Evolutionary conservation across 2,329 filamentous ascomycete genomes (phyloP), one percentile per base, ranked within the genome.

Genomic region (Elsinoe fawcettii): DNA sequence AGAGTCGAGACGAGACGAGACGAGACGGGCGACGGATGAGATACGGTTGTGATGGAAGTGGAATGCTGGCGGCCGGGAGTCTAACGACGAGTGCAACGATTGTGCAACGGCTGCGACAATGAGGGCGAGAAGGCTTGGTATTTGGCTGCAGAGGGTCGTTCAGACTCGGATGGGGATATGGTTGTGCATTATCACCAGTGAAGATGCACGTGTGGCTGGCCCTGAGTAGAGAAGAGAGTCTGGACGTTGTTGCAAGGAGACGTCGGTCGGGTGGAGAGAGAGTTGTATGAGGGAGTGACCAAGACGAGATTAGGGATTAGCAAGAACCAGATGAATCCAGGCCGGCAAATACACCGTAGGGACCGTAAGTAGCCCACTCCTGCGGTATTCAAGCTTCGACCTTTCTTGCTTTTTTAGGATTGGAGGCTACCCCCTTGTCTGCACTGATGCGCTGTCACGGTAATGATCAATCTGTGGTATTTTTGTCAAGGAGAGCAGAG

Each of bases 1-100:
- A 36, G 54, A 47, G 43, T 27, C 32, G 54, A 56, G 54, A 56
- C 54, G 54, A 56, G 54, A 56, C 41, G 36, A 56, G 54, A 56
- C 41, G 54, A 56, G 54, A 56, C 54, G 54, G 54, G 54, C 39
- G 54, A 56, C 54, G 54, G 54, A 32, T 56, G 54, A 25, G 14
- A 25, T 30, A 37, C 49, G 49, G 49, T 37, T 53, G 32, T 39
- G 49, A 53, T 53, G 32, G 49, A 53, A 37, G 49, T 53, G 49
- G 49, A 53, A 53, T 53, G 49, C 49, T 53, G 49, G 49, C 49
- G 49, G 49, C 30, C 49, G 49, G 49, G 49, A 53, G 49, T 39
- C 9, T 25, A 53, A 53, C 49, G 49, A 53, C 34, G 25, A 34
- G 30, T 11, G 20, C 11, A 53, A 53, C 49, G 49, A 34, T 30